These are phyloP conservation scores for Fusarium continuum DNA, from an alignment of 2,329 filamentous ascomycete genomes.

Conservation along the genomic window DNA sequence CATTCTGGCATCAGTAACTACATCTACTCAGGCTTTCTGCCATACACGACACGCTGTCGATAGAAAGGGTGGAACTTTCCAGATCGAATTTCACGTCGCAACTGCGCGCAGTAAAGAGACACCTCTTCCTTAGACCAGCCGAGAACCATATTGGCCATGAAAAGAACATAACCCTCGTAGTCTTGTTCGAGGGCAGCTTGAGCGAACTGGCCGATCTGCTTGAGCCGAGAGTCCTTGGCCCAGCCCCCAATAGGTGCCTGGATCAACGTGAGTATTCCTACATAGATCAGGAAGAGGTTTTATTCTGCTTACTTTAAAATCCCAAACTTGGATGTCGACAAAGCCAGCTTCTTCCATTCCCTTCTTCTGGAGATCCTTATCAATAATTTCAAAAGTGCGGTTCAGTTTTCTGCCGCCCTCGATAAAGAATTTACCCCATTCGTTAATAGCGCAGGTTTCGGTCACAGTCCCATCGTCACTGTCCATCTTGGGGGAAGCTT, in stretches of 20 bases:
- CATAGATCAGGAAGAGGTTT: rapidly evolving
- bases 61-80: conserved; percentile 45
- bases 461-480: conserved; percentile 48
- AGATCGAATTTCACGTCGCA: conserved; percentile 46
- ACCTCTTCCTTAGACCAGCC: conserved; percentile 50
- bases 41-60: conserved; percentile 43
- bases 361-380: conserved; percentile 33
- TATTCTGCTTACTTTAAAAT: conserved; percentile 11
- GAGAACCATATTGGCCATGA: conserved; percentile 48
- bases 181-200: conserved; percentile 49
- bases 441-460: conserved; percentile 39
- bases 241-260: conserved; percentile 37
- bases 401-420: conserved; percentile 44
- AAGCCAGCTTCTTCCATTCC: conserved; percentile 38
- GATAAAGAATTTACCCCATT: conserved; percentile 46
- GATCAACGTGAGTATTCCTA: not conserved
- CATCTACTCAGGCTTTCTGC: conserved; percentile 28
- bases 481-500: conserved; percentile 42
- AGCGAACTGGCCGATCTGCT: conserved; percentile 40
- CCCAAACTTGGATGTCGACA: conserved; percentile 31
- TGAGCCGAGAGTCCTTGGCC: conserved; percentile 20
- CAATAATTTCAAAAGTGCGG: conserved; percentile 43
- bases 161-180: conserved; percentile 48
- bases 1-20: no score
- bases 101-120: conserved; percentile 47